Percentiles rank a stretch among this genome's conserved stretches.
phyloP scores from a whole-genome alignment of 2,329 filamentous ascomycete species.

The Thielaviopsis populi region DNA sequence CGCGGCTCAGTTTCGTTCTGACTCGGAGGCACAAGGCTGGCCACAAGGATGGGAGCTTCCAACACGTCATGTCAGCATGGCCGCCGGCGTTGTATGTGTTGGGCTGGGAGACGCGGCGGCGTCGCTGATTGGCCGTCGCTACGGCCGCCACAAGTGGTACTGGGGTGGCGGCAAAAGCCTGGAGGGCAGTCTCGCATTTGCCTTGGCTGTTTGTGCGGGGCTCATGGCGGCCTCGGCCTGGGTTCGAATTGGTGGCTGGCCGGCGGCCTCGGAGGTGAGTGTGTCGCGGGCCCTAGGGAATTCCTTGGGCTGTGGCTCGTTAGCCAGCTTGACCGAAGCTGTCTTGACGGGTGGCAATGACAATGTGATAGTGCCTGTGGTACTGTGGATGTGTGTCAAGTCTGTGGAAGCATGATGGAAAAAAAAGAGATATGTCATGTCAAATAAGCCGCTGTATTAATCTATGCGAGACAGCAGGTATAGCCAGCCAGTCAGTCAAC shows the following conservation, averaged over 20 bases:
- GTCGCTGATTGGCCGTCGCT: slow-evolving; percentile 74
- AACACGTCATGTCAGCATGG: slow-evolving; percentile 69
- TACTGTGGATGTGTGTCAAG: slow-evolving; percentile 83
- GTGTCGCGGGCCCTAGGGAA: slow-evolving; percentile 27
- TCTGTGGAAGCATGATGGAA: slow-evolving; percentile 46
- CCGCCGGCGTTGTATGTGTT: slow-evolving; percentile 83
- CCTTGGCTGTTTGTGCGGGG: slow-evolving; percentile 59
- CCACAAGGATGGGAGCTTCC: slow-evolving; percentile 57
- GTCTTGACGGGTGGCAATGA: slow-evolving; percentile 94
- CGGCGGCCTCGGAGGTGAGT: slow-evolving; percentile 49
- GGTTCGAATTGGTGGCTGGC: slow-evolving; percentile 64
- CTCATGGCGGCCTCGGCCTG: slow-evolving; percentile 56
- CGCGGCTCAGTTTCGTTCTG: slow-evolving; percentile 48
- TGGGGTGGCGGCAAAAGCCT: slow-evolving; percentile 96
- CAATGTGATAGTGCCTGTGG: slow-evolving; percentile 90
- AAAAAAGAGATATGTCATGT: background rate
- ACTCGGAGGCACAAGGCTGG: background rate
- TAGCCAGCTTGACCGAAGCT: slow-evolving; percentile 84
- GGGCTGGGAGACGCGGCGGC: slow-evolving; percentile 91
- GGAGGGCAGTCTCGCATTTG: slow-evolving; percentile 75
- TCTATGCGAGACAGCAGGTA: slow-evolving; percentile 9
- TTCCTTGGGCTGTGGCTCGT: slow-evolving; percentile 57
- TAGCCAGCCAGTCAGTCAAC: too few species aligned
- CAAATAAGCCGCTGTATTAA: background rate
- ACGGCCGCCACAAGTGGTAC: slow-evolving; percentile 78